Evolutionary conservation across 768 basidiomycete genomes (phyloP), one percentile per base, ranked within the genome.

Genomic region (Holtermannia corniformis): DNA sequence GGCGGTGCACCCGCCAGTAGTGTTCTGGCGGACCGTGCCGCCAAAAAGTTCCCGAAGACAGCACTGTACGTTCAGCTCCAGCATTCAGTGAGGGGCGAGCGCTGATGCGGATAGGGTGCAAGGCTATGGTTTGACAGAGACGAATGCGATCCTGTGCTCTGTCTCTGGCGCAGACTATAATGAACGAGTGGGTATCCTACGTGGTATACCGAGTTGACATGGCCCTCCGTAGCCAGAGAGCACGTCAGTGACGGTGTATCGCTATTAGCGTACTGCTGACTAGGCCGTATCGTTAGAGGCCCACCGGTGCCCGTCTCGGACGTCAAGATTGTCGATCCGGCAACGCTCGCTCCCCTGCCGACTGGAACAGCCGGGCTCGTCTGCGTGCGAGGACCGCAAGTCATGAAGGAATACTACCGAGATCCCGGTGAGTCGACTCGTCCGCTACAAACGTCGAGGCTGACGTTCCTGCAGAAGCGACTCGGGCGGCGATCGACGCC

Each of bases 61-160:
- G 66, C 59, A 23, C 27, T 68, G 66, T 67, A 43, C 58, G 65
- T 54, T 16, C n/a, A 14, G 24, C 49, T 43, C 28, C 20, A 23
- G 5, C 14, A 40, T 40, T 5, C 32, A 5, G 4, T 37, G 16
- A 22, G 41, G 5, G 10, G 10, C 37, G 11, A 26, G 24, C 4
- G 27, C 24, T 19, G 19, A 40, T 23, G 44, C 12, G n/a, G 37
- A 37, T 40, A 67, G 65, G 24, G 63, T 68, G 7, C 66, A 68
- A 49, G 66, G 66, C 12, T 68, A 68, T 42, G 66, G 66, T 7
- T 44, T 68, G 54, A 68, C 63, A 0, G 66, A 68, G 57, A 68
- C 66, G 3, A 68, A 68, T 41, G 66, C 66, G 2, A 65, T 65
- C 59, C 61, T 68, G n/a, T 65, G 63, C 49, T 65, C 66, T 1